phyloP scores from a whole-genome alignment of 2,329 filamentous ascomycete species.

The Coniochaeta sp. region DNA sequence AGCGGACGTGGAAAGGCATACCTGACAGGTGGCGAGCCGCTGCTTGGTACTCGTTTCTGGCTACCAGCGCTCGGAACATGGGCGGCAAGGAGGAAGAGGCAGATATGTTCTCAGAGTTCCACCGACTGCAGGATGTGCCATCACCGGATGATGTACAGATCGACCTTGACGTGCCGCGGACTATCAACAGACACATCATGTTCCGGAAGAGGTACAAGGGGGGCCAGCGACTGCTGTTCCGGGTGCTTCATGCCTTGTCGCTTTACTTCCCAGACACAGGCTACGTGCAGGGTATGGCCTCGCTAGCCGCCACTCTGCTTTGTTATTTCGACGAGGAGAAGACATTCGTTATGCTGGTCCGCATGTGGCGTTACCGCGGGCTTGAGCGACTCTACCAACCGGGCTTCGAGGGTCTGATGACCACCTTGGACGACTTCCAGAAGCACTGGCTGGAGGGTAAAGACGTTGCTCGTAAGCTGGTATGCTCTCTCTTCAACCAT shows the following conservation, averaged over 20 bases:
- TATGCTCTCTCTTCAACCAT: constrained; percentile 36
- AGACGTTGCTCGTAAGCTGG: constrained; percentile 73
- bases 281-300: constrained; percentile 97
- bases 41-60: constrained; percentile 92
- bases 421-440: constrained; percentile 79
- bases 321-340: constrained; percentile 97
- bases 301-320: constrained; percentile 81
- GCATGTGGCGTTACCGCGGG: constrained; percentile 84
- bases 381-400: constrained; percentile 76
- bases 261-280: constrained; percentile 87
- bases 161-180: constrained; percentile 91
- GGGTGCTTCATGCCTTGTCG: constrained; percentile 85
- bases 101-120: constrained; percentile 64
- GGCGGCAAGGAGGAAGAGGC: constrained; percentile 60
- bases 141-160: constrained; percentile 95
- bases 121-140: constrained; percentile 62
- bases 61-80: constrained; percentile 63
- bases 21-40: constrained; percentile 90
- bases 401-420: constrained; percentile 82
- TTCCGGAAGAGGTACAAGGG: constrained; percentile 87
- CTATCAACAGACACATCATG: constrained; percentile 95
- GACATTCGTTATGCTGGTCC: constrained; percentile 93
- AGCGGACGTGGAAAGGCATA: constrained; percentile 95
- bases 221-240: constrained; percentile 84
- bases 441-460: constrained; percentile 71